Evolutionary conservation across 305 asterid species (phyloP), one percentile per base, ranked within the genome.

Genomic region (Fraxinus sp.): DNA sequence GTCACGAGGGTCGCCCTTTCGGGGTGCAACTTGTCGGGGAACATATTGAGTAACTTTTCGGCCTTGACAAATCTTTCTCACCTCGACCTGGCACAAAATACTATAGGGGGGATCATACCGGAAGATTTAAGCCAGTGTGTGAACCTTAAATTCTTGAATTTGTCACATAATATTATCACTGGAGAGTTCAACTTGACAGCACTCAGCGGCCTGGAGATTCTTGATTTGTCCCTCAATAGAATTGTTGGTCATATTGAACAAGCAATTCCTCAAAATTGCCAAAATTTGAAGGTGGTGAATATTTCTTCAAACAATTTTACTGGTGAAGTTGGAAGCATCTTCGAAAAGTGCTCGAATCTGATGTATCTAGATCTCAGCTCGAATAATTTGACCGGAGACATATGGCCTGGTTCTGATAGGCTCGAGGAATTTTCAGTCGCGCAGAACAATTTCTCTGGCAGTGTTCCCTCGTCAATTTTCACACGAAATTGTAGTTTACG

Each of bases 21-120:
- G 0, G 83, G 41, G 74, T 83, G 88, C 80, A 86, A 79, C 85
- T 86, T 97, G 13, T 79, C 92, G 13, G 97, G 97, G 0, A 39
- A 73, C 0, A 70, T 95, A 28, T 97, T 93, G 64, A 20, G 24
- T 0, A 90, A 92, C 86, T 94, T 93, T 91, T 94, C 99, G 0
- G 94, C 91, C 79, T 68, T 97, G 32, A 86, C 98, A 28, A 89
- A 81, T 78, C 91, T 97, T 11, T 77, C 91, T 0, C 10, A 79
- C 81, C 94, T 97, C 39, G 97, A 97, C 86, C 86, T 97, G 39
- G 94, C 99, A 0, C 80, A 41, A 14, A 97, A 97, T 88, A 91
- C 97, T 0, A 89, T 97, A 24, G 94, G 92, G 2, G 97, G 92
- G 22, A 14, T 1, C n/a, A 32, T 92, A 4, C 90, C 94, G 1